Base-by-base conservation (phyloP, 371 early-diverging fungal species). In the Mortierella sp. region DNA sequence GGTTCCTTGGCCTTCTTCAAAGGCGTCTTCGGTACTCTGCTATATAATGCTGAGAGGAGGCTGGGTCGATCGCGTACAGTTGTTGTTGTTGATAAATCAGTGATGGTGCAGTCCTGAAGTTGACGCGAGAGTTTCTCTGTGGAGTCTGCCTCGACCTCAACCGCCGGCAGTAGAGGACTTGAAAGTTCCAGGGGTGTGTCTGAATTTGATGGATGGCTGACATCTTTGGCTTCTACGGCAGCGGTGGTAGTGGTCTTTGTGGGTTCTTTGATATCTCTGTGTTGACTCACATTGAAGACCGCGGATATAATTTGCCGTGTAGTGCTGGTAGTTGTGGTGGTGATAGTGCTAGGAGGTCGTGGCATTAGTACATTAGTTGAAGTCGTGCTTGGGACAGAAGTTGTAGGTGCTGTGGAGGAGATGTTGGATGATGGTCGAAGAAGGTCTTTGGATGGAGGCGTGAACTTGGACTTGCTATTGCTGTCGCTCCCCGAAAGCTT, bases 381-480 rank as follows among this genome's bases (percentile, higher is more conserved):
- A 1, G 27, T 25, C 9, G 7, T 9, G n/a, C 14, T 16, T 34
- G 37, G 24, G 14, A 24, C 10, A 44, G 44, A 34, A 13, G 34
- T 51, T 46, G 45, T 2, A 17, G 54, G 12, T 12, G 31, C 41
- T 9, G 54, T 46, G 3, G 54, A 45, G 5, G 24, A 31, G 7
- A 46, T 53, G 27, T 21, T 34, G 13, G 29, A 16, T 22, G 41
- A 29, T 19, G 55, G 55, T 22, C 63, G 55, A 27, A 55, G 49
- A 13, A 19, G 54, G 10, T 54, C 55, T 13, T 54, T 54, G 4
- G 63, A 54, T 3, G 55, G 54, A 28, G 54, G 40, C 3, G 55
- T 48, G 39, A 62, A 62, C 21, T 55, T 62, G 9, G 63, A 55
- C 21, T 48, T 53, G 46, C 16, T 40, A 12, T 29, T 50, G 34